Evolutionary conservation across 306 rosid genomes (phyloP).

Genomic region (Luffa acutangula): DNA sequence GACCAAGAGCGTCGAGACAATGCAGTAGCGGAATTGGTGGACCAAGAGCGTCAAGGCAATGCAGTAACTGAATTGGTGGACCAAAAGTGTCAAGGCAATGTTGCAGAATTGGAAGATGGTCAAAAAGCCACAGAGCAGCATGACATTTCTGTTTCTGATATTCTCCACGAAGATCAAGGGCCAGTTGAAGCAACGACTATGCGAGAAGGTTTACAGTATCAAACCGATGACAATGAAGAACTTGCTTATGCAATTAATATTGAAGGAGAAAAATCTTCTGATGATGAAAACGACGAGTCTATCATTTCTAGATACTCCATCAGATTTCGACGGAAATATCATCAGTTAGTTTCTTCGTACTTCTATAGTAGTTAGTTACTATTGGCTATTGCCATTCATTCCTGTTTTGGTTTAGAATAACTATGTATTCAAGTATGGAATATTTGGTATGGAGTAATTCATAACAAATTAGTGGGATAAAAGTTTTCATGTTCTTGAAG

Average conservation of each 20-base stretch:
- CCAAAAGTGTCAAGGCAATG: background rate
- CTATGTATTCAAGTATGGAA: background rate
- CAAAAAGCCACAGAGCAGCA: slow-evolving; percentile 12
- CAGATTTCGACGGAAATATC: slow-evolving; percentile 11
- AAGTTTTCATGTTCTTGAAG: background rate
- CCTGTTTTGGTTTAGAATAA: background rate
- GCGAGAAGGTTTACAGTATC: slow-evolving; percentile 15
- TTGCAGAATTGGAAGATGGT: slow-evolving; percentile 15
- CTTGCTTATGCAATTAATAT: slow-evolving; percentile 19
- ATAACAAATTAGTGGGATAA: background rate
- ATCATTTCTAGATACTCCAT: slow-evolving; percentile 20
- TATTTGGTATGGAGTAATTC: too few relatives aligned
- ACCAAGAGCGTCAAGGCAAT: too few relatives aligned
- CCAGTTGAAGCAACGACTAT: slow-evolving; percentile 4
- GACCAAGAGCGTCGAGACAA: background rate
- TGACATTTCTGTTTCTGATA: background rate
- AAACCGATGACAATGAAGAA: slow-evolving; percentile 5
- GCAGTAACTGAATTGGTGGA: too few relatives aligned
- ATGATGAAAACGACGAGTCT: slow-evolving; percentile 18
- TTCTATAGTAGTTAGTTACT: background rate
- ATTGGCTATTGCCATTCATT: background rate
- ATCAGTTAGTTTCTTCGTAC: slow-evolving; percentile 28
- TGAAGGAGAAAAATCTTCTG: slow-evolving; percentile 16
- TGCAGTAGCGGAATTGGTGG: slow-evolving; percentile 7
- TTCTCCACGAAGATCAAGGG: slow-evolving; percentile 17